These are phyloP conservation scores for Cladorrhinum sp. DNA, from an alignment of 2,329 filamentous ascomycete genomes.

Conservation along the genomic window DNA sequence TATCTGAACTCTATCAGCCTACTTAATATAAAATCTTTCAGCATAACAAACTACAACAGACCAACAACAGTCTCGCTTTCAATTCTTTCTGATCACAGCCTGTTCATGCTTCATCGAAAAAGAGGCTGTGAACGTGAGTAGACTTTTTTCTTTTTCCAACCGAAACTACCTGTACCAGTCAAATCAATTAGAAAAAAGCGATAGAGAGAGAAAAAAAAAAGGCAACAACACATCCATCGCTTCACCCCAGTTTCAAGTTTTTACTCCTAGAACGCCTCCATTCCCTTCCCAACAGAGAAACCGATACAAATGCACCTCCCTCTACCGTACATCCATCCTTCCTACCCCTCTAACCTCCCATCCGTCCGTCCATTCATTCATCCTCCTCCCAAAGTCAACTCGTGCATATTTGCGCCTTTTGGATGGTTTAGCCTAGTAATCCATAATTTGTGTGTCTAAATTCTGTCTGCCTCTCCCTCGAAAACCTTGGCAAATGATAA, in stretches of 20 bases:
- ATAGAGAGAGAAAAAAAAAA: too few species aligned
- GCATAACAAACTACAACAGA: too few species aligned
- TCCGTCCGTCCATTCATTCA: too few species aligned
- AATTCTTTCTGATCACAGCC: too few species aligned
- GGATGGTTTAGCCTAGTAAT: too few species aligned
- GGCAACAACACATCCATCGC: neutral
- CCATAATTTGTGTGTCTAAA: neutral
- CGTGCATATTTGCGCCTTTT: conserved; percentile 21
- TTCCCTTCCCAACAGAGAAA: neutral
- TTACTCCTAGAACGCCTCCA: neutral
- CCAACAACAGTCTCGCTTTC: neutral
- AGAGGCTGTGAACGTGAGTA: neutral
- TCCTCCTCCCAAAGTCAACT: neutral
- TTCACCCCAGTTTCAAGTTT: neutral
- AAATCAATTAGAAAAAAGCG: neutral
- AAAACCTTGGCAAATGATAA: neutral
- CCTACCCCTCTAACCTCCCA: neutral
- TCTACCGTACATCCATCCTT: neutral
- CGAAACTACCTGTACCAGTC: neutral
- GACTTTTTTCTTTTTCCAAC: neutral
- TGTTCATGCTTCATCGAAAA: too few species aligned
- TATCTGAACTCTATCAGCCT: too few species aligned
- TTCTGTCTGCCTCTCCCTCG: neutral
- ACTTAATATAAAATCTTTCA: too few species aligned
- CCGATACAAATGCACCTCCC: neutral